Base-by-base conservation (phyloP, 2,329 filamentous ascomycete species). In the Fusarium sp. region DNA sequence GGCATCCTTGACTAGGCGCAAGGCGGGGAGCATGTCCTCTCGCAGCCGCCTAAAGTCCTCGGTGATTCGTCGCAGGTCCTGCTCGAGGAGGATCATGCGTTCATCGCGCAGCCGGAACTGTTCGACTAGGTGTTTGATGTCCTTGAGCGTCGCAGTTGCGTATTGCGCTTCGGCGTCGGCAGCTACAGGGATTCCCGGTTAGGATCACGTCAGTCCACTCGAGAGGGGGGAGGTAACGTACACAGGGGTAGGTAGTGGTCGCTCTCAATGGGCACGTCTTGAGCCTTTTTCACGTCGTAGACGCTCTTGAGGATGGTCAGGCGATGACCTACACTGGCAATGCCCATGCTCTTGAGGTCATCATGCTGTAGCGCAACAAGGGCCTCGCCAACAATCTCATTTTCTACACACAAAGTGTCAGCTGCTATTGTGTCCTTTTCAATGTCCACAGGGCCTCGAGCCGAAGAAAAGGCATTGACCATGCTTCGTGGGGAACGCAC, bases 231-330 rank as follows among this genome's bases (percentile, higher is more conserved):
- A 65, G 56, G 64, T 54, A 68, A 77, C 78, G 32, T 92, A 98
- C 95, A 97, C 60, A 97, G 87, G 40, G 97, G 97, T 61, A 98
- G 90, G 82, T 98, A 99, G 82, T 98, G 94, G 79, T 98, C 96
- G 71, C 93, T 92, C 80, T 98, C 96, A 78, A 98, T 90, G 17
- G 94, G 93, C 69, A 98, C 90, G 78, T 97, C 95, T 80, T 98
- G 95, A 74, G 95, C 95, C 82, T 96, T 93, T 86, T 99, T 99
- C 80, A 97, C 92, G 80, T 98, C 95, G 85, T 98, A 98, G 64
- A 98, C 95, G 79, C 92, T 95, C 85, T 98, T 98, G 68, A 99
- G 88, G 67, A 99, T 97, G 25, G 95, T 97, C 78, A 99, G 87
- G 69, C 97, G 92, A 85, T 99, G 97, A 45, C 97, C 97, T 57